These are phyloP conservation scores for Pyrenochaeta sp. DNA, from an alignment of 2,329 filamentous ascomycete genomes.

Conservation along the genomic window DNA sequence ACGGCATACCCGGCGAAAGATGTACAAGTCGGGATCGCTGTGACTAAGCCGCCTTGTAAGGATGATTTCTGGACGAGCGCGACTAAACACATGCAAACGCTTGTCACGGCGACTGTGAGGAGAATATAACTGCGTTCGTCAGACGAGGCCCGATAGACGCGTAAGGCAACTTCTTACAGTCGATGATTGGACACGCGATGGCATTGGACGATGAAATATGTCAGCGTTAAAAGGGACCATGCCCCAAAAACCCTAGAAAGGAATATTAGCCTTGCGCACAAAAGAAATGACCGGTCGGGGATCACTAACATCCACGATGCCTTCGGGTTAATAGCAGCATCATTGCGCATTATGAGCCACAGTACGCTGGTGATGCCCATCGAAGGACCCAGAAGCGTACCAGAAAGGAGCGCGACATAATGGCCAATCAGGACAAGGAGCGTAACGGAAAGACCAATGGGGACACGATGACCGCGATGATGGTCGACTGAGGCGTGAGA, in stretches of 20 bases:
- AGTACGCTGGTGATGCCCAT: constrained; percentile 32
- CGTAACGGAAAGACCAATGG: neutral
- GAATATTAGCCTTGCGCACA: neutral
- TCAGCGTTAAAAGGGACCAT: constrained; percentile 17
- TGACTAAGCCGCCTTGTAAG: constrained; percentile 22
- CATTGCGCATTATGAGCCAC: constrained; percentile 33
- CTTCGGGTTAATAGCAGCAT: constrained; percentile 20
- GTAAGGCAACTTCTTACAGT: constrained; percentile 10
- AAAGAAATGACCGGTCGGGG: neutral
- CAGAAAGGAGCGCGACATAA: neutral
- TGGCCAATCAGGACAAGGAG: neutral
- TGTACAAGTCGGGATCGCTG: constrained; percentile 27
- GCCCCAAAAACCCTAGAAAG: constrained; percentile 17
- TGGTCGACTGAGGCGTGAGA: neutral
- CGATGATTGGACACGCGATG: constrained; percentile 16
- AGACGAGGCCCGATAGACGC: neutral
- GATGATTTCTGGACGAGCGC: constrained; percentile 26
- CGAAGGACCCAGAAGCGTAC: constrained; percentile 13
- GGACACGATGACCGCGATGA: neutral
- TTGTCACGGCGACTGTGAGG: constrained; percentile 10
- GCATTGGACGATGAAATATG: constrained; percentile 20
- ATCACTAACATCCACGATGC: constrained; percentile 30
- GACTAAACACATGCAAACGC: constrained; percentile 24
- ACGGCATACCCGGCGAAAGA: constrained; percentile 30
- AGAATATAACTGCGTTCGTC: constrained; percentile 20